phyloP scores from a whole-genome alignment of 2,329 filamentous ascomycete species.

The Aspergillus floridensis region DNA sequence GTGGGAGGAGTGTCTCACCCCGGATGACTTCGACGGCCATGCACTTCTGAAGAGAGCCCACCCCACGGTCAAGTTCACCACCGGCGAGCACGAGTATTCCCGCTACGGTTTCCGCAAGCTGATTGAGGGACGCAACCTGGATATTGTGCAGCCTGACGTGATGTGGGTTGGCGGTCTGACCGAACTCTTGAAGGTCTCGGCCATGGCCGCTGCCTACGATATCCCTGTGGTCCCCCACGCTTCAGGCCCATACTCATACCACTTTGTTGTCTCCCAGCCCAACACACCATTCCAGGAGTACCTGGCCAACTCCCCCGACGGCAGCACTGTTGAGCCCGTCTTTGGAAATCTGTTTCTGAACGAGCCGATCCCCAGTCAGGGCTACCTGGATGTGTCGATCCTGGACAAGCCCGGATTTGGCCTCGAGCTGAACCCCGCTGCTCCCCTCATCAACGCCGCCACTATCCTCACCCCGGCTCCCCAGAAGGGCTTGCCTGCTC shows the following conservation, averaged over 20 bases:
- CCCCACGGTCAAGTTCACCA: conserved; percentile 88
- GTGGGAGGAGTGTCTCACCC: conserved; percentile 93
- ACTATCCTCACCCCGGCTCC: conserved; percentile 68
- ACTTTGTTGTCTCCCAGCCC: conserved; percentile 89
- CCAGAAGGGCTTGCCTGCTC: conserved; percentile 43
- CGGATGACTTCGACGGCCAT: conserved; percentile 90
- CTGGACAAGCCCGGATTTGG: conserved; percentile 91
- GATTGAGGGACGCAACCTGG: conserved; percentile 84
- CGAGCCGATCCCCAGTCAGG: conserved; percentile 82
- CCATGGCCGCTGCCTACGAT: conserved; percentile 88
- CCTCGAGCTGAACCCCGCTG: conserved; percentile 77
- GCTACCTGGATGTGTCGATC: conserved; percentile 73
- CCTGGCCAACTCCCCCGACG: conserved; percentile 86
- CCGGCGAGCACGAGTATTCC: conserved; percentile 93
- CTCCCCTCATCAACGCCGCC: conserved; percentile 73
- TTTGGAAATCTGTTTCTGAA: conserved; percentile 89
- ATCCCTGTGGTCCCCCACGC: conserved; percentile 94
- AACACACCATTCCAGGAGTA: conserved; percentile 97
- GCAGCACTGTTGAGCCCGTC: conserved; percentile 83
- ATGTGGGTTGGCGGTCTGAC: conserved; percentile 97
- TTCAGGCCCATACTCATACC: conserved; percentile 90
- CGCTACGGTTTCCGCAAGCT: conserved; percentile 93
- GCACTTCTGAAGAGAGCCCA: conserved; percentile 86
- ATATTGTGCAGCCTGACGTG: conserved; percentile 92
- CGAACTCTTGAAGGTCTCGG: conserved; percentile 82